A percentile compares a stretch with the other conserved stretches of the same genome.
Evolutionary conservation across 2,329 filamentous ascomycete species (phyloP).

Genomic region (Westerdykella sp.): DNA sequence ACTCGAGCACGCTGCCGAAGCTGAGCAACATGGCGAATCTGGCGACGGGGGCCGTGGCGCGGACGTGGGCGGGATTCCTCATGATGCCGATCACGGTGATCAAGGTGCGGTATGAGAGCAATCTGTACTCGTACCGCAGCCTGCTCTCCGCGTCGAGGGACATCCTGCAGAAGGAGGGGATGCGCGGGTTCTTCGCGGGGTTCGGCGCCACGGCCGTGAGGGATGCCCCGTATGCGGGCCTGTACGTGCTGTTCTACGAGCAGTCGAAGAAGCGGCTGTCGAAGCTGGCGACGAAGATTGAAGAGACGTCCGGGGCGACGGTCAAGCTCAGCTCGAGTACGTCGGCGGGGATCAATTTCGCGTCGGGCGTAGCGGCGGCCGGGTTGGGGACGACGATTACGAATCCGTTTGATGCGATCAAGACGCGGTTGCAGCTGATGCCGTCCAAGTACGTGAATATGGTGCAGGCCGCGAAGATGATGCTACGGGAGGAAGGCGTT

Average conservation of each 20-base stretch:
- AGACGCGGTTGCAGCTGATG: slow-evolving; percentile 89
- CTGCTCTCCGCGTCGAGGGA: slow-evolving; percentile 65
- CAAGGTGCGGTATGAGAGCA: slow-evolving; percentile 93
- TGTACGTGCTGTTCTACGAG: slow-evolving; percentile 95
- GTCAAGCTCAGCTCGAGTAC: slow-evolving; percentile 25
- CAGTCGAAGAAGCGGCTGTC: slow-evolving; percentile 63
- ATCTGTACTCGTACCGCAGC: slow-evolving; percentile 74
- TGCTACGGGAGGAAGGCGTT: slow-evolving; percentile 75
- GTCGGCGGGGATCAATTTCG: slow-evolving; percentile 73
- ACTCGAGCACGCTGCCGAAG: slow-evolving; percentile 70
- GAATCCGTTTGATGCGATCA: slow-evolving; percentile 95
- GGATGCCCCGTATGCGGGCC: slow-evolving; percentile 92
- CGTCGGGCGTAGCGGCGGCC: slow-evolving; percentile 73
- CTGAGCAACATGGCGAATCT: slow-evolving; percentile 82
- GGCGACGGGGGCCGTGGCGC: slow-evolving; percentile 72
- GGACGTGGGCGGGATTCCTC: slow-evolving; percentile 79
- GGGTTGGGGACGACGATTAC: slow-evolving; percentile 79
- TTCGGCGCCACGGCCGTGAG: slow-evolving; percentile 89
- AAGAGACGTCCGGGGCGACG: slow-evolving; percentile 21
- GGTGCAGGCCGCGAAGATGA: slow-evolving; percentile 65
- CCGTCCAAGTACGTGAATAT: slow-evolving; percentile 78
- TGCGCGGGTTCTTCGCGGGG: slow-evolving; percentile 83
- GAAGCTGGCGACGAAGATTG: slow-evolving; percentile 23
- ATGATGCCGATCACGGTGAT: slow-evolving; percentile 96
- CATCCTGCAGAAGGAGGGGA: slow-evolving; percentile 66